A percentile compares a stretch with the other conserved stretches of the same genome.
These are phyloP conservation scores for Xylariaceae sp. DNA, from an alignment of 2,329 filamentous ascomycete species.

Conservation along the genomic window DNA sequence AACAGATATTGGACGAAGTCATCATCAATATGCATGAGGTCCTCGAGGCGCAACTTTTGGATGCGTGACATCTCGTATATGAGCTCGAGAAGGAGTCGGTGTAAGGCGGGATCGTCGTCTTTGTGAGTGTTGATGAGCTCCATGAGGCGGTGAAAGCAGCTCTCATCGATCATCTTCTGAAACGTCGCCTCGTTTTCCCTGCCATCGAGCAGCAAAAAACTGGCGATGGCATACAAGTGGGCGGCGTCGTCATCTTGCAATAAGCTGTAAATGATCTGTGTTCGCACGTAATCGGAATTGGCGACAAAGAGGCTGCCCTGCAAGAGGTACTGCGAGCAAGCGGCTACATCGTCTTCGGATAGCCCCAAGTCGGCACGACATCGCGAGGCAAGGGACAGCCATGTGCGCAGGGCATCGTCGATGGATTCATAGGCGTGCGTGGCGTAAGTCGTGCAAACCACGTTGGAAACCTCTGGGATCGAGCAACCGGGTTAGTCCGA, in stretches of 20 bases:
- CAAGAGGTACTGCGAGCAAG: conserved; percentile 74
- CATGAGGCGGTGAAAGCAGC: conserved; percentile 75
- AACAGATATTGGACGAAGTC: conserved; percentile 80
- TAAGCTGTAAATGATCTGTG: conserved; percentile 86
- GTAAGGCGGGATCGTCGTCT: conserved; percentile 64
- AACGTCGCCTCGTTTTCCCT: conserved; percentile 72
- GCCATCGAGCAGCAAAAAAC: conserved; percentile 83
- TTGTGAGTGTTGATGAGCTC: conserved; percentile 68
- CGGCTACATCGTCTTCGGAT: conserved; percentile 72
- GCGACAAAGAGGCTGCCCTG: conserved; percentile 66
- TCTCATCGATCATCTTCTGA: conserved; percentile 79
- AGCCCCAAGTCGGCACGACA: conserved; percentile 71
- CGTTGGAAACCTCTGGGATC: conserved; percentile 42
- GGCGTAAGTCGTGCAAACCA: conserved; percentile 42
- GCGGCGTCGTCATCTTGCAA: conserved; percentile 80
- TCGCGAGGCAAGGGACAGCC: conserved; percentile 70
- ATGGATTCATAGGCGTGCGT: conserved; percentile 52
- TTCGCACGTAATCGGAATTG: conserved; percentile 81
- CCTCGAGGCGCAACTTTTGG: conserved; percentile 70
- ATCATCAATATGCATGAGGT: conserved; percentile 73
- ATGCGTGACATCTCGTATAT: conserved; percentile 96
- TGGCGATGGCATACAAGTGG: conserved; percentile 75
- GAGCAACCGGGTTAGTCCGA: conserved; percentile 4
- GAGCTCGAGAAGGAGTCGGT: conserved; percentile 77
- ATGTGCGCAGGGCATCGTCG: conserved; percentile 80